Evolutionary conservation across 192 early-diverging fungal genomes (phyloP).

Genomic region (Rhizoclosmatium globosum): DNA sequence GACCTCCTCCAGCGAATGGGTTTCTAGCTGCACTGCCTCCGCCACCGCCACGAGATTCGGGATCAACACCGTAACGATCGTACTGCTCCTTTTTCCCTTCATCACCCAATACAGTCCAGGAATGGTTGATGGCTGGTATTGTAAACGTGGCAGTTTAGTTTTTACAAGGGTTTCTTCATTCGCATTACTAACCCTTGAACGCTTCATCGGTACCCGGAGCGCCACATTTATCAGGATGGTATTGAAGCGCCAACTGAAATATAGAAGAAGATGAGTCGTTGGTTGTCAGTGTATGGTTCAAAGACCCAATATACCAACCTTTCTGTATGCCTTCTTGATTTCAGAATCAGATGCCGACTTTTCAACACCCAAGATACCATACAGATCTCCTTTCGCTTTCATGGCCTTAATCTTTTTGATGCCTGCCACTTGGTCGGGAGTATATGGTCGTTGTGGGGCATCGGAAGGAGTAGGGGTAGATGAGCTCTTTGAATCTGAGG

Average conservation of each 20-base stretch:
- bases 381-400: slow-evolving; percentile 75
- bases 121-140: slow-evolving; percentile 82
- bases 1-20: slow-evolving; percentile 45
- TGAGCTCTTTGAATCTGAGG: slow-evolving; percentile 5
- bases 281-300: background rate
- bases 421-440: slow-evolving; percentile 55
- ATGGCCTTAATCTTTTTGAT: slow-evolving; percentile 80
- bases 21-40: slow-evolving; percentile 42
- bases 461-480: background rate
- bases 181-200: slow-evolving; percentile 76
- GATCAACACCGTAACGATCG: slow-evolving; percentile 84
- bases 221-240: slow-evolving; percentile 95
- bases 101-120: slow-evolving; percentile 89
- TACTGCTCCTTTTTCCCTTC: slow-evolving; percentile 84
- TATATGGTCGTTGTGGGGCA: slow-evolving; percentile 12
- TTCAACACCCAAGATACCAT: slow-evolving; percentile 71
- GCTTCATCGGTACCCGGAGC: slow-evolving; percentile 97
- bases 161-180: background rate
- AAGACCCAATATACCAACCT: slow-evolving; percentile 51
- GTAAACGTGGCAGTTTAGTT: background rate
- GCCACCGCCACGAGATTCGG: slow-evolving; percentile 56
- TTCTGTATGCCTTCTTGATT: slow-evolving; percentile 86
- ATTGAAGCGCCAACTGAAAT: slow-evolving; percentile 82
- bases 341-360: slow-evolving; percentile 73
- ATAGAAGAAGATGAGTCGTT: background rate